Evolutionary conservation across 2,329 filamentous ascomycete genomes (phyloP).

Genomic region (Curvularia eragrostidis): DNA sequence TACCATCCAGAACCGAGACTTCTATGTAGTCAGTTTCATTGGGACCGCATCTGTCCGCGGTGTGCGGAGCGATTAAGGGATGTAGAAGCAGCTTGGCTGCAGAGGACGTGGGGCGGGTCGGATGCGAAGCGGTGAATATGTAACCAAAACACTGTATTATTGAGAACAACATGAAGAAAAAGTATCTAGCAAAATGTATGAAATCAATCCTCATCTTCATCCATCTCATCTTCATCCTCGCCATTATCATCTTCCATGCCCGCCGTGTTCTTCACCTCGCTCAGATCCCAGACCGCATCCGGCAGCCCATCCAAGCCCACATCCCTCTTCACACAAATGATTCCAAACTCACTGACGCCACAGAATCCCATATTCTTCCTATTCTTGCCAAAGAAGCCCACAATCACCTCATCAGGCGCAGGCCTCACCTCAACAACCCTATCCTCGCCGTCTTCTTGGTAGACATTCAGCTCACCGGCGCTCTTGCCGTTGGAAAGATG

Average conservation of each 20-base stretch:
- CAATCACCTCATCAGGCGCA: slow-evolving; percentile 48
- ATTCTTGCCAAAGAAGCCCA: slow-evolving; percentile 57
- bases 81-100: neutral
- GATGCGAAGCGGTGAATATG: no score
- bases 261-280: slow-evolving; percentile 51
- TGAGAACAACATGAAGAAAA: no score
- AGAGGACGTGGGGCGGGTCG: neutral
- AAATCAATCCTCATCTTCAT: neutral
- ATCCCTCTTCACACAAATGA: slow-evolving; percentile 54
- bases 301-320: slow-evolving; percentile 53
- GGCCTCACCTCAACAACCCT: slow-evolving; percentile 41
- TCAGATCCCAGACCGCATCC: slow-evolving; percentile 51
- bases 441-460: neutral
- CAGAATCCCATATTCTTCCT: slow-evolving; percentile 25
- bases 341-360: slow-evolving; percentile 54
- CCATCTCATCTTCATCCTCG: neutral
- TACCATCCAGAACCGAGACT: slow-evolving; percentile 1
- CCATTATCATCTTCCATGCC: slow-evolving; percentile 9
- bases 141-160: no score
- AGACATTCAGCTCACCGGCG: slow-evolving; percentile 40
- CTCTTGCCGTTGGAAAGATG: slow-evolving; percentile 39
- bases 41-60: neutral
- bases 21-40: neutral
- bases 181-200: no score
- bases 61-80: neutral